A percentile compares a stretch with the other conserved stretches of the same genome.
Conservation (phyloP, 306 rosid species). For the Prunus padus region DNA sequence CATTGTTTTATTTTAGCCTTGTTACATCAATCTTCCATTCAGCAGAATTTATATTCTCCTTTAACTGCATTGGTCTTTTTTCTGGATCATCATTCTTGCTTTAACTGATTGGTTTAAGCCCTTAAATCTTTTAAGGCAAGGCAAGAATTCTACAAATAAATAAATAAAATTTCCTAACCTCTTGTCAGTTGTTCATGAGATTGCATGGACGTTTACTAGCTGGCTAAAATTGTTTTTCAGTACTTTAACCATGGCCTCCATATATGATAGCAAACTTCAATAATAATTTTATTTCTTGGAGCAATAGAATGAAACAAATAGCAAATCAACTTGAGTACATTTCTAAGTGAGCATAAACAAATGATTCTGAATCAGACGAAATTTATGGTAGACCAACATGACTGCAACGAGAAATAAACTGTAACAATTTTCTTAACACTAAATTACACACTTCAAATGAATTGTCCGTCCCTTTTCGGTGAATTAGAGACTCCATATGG, state of each 20-base stretch:
- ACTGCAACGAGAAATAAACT: not conserved
- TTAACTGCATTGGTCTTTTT: too few species aligned
- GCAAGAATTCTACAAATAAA: too few species aligned
- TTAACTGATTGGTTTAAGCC: too few species aligned
- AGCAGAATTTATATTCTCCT: too few species aligned
- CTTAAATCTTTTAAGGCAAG: too few species aligned
- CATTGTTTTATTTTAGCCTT: too few species aligned
- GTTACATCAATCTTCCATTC: too few species aligned
- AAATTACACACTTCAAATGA: not conserved
- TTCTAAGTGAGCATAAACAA: not conserved
- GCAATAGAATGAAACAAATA: not conserved
- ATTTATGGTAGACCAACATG: not conserved
- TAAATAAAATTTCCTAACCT: too few species aligned
- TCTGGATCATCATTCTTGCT: too few species aligned
- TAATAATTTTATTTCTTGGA: not conserved
- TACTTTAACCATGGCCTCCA: not conserved
- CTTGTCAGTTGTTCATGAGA: too few species aligned
- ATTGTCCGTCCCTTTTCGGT: not conserved
- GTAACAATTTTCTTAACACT: not conserved
- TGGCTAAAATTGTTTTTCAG: too few species aligned
- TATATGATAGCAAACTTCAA: not conserved
- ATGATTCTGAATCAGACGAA: not conserved
- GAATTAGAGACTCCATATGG: not conserved
- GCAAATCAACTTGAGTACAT: not conserved
- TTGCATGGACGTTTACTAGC: too few species aligned